Conservation (phyloP, 257 asterid genomes). For the Solanum bukasovii region DNA sequence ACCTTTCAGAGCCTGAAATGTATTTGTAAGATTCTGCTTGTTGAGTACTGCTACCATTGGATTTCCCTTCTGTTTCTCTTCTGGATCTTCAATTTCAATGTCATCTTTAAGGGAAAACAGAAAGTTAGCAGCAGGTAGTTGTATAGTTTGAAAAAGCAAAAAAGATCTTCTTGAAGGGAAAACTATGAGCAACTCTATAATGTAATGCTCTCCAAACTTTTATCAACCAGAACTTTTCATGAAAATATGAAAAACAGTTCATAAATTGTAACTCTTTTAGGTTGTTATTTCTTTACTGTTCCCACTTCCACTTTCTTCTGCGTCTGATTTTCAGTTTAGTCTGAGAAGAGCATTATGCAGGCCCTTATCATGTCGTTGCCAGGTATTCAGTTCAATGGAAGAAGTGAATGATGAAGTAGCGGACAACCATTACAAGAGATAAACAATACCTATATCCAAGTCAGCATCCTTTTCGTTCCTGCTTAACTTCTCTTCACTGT, state of each 20-base stretch:
- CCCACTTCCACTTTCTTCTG: background rate
- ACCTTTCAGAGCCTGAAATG: slow-evolving; percentile 79
- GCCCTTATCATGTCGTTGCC: background rate
- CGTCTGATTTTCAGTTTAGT: background rate
- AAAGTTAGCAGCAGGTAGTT: background rate
- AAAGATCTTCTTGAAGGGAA: background rate
- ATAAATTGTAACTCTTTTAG: background rate
- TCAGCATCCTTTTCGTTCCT: slow-evolving; percentile 33
- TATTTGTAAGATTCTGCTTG: slow-evolving; percentile 56
- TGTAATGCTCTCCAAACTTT: background rate
- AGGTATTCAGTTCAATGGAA: background rate
- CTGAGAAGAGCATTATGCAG: background rate
- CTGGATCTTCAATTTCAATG: slow-evolving; percentile 71
- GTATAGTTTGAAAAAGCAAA: background rate
- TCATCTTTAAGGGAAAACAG: slow-evolving; percentile 36
- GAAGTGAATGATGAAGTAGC: background rate
- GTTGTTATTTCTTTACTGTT: background rate
- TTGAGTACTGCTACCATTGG: slow-evolving; percentile 56
- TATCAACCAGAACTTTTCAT: background rate
- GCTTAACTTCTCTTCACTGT: slow-evolving; percentile 28
- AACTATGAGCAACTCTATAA: background rate
- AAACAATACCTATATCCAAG: slow-evolving; percentile 61
- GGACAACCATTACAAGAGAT: background rate
- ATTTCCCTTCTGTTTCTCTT: slow-evolving; percentile 59
- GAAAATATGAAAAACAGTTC: background rate